These are phyloP conservation scores for Ogataea corticis DNA, from an alignment of 805 yeast genomes.

Conservation along the genomic window DNA sequence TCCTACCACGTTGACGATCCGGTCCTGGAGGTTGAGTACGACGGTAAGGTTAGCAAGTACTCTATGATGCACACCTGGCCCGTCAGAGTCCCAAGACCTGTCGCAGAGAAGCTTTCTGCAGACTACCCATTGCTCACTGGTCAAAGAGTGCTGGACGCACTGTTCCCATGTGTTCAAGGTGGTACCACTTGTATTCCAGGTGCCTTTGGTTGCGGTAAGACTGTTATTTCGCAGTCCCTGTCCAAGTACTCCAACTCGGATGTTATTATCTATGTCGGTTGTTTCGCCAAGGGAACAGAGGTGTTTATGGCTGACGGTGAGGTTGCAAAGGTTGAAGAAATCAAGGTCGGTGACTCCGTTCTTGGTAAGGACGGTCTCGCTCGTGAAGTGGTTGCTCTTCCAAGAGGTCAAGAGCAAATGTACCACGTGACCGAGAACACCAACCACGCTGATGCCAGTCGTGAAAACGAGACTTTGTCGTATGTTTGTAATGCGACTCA, in stretches of 20 bases:
- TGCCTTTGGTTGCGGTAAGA: constrained; percentile 98
- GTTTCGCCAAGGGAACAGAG: constrained; percentile 25
- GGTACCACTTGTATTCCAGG: constrained; percentile 99
- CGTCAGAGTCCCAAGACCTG: constrained; percentile 99
- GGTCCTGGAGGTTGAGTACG: constrained; percentile 90
- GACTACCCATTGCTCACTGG: constrained; percentile 96
- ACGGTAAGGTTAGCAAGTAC: constrained; percentile 77
- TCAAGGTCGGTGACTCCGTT: constrained; percentile 40
- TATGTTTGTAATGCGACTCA: constrained; percentile 42
- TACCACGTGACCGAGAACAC: constrained; percentile 32
- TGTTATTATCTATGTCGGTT: constrained; percentile 91
- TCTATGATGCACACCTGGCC: constrained; percentile 99
- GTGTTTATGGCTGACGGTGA: constrained; percentile 48
- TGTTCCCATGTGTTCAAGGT: constrained; percentile 99
- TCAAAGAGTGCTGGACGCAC: constrained; percentile 96
- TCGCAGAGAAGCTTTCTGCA: constrained; percentile 89
- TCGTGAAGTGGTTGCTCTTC: constrained; percentile 40
- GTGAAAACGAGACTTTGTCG: constrained; percentile 5
- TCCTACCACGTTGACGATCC: constrained; percentile 89
- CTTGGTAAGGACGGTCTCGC: constrained; percentile 46
- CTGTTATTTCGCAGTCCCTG: constrained; percentile 95
- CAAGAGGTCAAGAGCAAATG: constrained; percentile 45
- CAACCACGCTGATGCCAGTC: constrained; percentile 9
- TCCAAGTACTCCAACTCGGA: constrained; percentile 98
- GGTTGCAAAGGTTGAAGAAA: constrained; percentile 33